Base-by-base conservation (phyloP, 1,284 basidiomycete genomes). In the Earliella scabrosa region DNA sequence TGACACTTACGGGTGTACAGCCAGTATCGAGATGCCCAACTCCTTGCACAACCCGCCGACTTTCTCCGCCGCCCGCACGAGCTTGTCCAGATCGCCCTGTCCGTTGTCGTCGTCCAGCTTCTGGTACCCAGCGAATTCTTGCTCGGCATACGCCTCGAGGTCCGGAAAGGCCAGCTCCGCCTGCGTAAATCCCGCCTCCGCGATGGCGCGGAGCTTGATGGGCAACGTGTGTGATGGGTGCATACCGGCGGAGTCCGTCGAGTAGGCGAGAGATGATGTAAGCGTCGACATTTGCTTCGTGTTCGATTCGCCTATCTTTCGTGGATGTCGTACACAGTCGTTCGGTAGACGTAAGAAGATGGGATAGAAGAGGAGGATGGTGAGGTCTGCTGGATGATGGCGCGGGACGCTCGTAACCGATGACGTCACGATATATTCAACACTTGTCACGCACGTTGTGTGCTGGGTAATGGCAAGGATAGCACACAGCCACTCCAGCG, bases 221-320 rank as follows among this genome's bases (percentile, higher is more conserved):
- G 68, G 67, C 2, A 73, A 59, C 9, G 66, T 69, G 45, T 72
- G 70, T 2, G 63, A 64, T 4, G 68, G 61, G 50, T 73, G 67
- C 71, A 72, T 73, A 11, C 72, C 71, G 34, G 70, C 70, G 2
- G 71, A 73, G 43, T 67, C 67, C 9, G 70, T 68, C 24, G 70
- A 71, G 56, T 71, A 72, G 2, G 66, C 63, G 18, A 61, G 48
- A 6, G 50, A 34, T 13, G 50, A 53, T 1, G 50, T 45, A 24
- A 58, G 44, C 10, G 38, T 32, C 4, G 56, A 51, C 61, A 61
- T n/a, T n/a, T n/a, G n/a, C n/a, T n/a, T n/a, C n/a, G n/a, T n/a
- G n/a, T n/a, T n/a, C n/a, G n/a, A n/a, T n/a, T n/a, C n/a, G n/a
- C n/a, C n/a, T n/a, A n/a, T n/a, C n/a, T n/a, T 63, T 3, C 1